Base-by-base conservation (phyloP, 257 asterid genomes). In the Paraleonurus japonicus region DNA sequence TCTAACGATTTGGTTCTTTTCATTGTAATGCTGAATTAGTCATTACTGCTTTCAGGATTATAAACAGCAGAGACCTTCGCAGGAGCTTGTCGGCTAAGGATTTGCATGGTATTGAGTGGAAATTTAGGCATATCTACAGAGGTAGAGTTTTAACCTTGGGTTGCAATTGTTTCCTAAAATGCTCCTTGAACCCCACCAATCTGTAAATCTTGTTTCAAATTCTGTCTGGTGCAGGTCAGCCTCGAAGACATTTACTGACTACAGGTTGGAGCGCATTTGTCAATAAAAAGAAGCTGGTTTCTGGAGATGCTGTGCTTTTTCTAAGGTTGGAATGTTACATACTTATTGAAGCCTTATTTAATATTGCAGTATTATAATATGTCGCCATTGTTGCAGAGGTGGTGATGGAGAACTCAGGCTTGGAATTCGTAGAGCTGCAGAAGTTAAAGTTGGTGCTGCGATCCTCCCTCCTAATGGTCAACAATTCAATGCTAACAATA, bases 261-360 rank as follows among this genome's bases (percentile, higher is more conserved):
- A 93, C 98, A 28, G 98, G 98, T 69, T 93, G 98, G 98, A 93
- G 98, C 85, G 96, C 97, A 47, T 93, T 93, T 85, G 97, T 93
- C 74, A 93, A 90, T 75, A 90, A 83, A 78, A 93, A 93, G 91
- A 90, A 89, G 84, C 87, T 93, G 26, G 94, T 85, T 35, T 93
- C 96, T 65, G 98, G 98, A 55, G 98, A 93, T 65, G 98, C 98
- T 10, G 98, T 93, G 73, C 98, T 93, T 73, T 90, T 93, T 69
- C 84, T 93, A 71, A 89, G 96, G 98, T 92, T 54, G 72, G 65
- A 75, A 61, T 47, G 20, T 50, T 37, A 7, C 33, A 53, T 43
- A n/a, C 54, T 58, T 22, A 13, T 35, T 17, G 4, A 48, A 30
- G 27, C 51, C 70, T 32, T 43, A 7, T 48, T 75, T 73, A 1